Base-by-base conservation (phyloP, 495 filamentous ascomycete species). In the Podospora pseudocomata region DNA sequence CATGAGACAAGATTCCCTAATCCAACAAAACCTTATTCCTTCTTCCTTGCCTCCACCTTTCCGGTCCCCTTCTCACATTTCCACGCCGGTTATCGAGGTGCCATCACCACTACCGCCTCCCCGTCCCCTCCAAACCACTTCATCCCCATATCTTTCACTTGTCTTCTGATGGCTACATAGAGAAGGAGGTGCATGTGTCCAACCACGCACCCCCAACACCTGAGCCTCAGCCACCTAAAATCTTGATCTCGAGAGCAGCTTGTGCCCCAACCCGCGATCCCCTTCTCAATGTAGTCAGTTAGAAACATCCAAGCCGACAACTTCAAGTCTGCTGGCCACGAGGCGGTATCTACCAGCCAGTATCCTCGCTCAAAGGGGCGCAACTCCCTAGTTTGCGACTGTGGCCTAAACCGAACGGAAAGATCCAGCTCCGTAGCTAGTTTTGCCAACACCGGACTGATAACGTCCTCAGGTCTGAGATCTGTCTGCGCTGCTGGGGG, bases 221-320 rank as follows among this genome's bases (percentile, higher is more conserved):
- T 92, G 0, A 91, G 76, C 53, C 86, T 84, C 4, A 85, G 58
- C 67, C 71, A 72, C 20, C 56, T 57, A 56, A 89, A 77, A 0
- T 71, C 71, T 11, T 32, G 19, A 34, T 81, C 77, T 19, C 79
- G 76, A 60, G 30, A 63, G 53, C 80, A 80, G 67, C 83, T 85
- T 0, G 91, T 83, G 0, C 89, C 90, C 89, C 90, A 92, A 0
- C 91, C 91, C 0, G 88, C 89, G 20, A 80, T 72, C 0, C 85
- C 88, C 19, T 81, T 80, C 2, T 79, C 79, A 11, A 93, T 72
- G 68, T 88, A 89, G 3, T 86, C 82, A 0, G 75, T 77, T 4
- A 94, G 74, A 64, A 86, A 91, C 2, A 75, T 68, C 91, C 91
- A 93, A 64, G 87, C 86, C 9, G 84, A 78, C 5, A 65, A 67